Percentiles rank a stretch among this genome's conserved stretches.
phyloP scores from a whole-genome alignment of 176 grass and related monocot genomes.

The Carex pumila region DNA sequence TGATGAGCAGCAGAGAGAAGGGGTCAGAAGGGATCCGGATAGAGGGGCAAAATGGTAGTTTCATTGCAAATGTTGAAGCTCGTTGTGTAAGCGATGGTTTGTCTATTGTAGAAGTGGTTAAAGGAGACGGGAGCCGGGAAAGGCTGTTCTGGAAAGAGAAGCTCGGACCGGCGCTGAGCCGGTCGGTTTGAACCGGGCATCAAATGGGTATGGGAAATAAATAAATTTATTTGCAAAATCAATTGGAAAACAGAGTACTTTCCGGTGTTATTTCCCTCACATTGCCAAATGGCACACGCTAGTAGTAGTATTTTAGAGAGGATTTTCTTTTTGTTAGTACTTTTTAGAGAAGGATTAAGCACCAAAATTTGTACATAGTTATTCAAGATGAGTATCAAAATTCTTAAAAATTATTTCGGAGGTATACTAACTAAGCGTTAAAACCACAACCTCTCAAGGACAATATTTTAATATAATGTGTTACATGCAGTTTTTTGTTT shows the following conservation, averaged over 20 bases:
- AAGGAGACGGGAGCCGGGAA: conserved; percentile 28
- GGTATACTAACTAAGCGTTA: no score
- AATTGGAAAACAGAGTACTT: background rate
- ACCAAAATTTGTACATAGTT: background rate
- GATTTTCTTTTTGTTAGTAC: background rate
- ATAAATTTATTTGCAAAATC: background rate
- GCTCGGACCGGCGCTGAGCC: conserved; percentile 38
- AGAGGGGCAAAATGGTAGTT: conserved; percentile 34
- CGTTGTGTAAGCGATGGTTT: conserved; percentile 31
- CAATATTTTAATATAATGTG: no score
- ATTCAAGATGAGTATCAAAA: no score
- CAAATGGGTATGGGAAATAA: background rate
- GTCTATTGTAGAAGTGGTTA: conserved; percentile 54
- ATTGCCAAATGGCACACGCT: background rate
- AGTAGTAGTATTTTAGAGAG: background rate
- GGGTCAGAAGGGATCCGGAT: conserved; percentile 16
- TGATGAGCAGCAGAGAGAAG: conserved; percentile 26
- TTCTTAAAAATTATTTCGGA: no score
- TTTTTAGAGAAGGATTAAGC: background rate
- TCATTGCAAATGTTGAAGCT: conserved; percentile 42
- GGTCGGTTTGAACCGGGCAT: background rate
- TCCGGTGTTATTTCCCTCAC: background rate
- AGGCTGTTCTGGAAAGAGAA: conserved; percentile 46
- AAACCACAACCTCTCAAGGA: no score
- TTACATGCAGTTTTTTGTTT: background rate